phyloP scores from a whole-genome alignment of 192 early-diverging fungal species.

The Mortierella hygrophila region DNA sequence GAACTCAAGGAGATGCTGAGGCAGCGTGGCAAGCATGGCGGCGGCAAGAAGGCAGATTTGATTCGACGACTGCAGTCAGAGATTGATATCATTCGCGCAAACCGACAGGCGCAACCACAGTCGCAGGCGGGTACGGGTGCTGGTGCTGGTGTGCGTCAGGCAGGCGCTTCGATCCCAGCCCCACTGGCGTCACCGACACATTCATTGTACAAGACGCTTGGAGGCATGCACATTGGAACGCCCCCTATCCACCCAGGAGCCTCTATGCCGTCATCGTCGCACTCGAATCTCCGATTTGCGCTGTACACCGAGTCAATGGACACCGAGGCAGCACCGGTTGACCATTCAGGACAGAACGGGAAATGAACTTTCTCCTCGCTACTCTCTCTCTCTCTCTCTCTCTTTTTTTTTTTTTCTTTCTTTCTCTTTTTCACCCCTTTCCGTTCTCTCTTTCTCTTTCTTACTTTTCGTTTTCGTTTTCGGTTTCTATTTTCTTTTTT shows the following conservation, averaged over 20 bases:
- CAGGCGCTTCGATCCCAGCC: slow-evolving; percentile 11
- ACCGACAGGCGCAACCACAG: slow-evolving; percentile 21
- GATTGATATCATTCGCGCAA: slow-evolving; percentile 62
- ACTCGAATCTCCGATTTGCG: slow-evolving; percentile 30
- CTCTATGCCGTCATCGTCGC: neutral
- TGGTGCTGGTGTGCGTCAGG: neutral
- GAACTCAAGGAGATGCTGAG: slow-evolving; percentile 82
- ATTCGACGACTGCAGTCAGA: slow-evolving; percentile 76
- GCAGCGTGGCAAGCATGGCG: slow-evolving; percentile 74
- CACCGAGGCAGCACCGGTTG: neutral
- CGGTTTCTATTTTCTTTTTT: neutral
- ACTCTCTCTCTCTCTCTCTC: neutral
- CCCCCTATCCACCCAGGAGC: slow-evolving; percentile 20
- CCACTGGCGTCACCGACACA: slow-evolving; percentile 44
- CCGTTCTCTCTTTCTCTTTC: neutral
- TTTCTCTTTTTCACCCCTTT: neutral
- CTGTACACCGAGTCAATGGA: neutral
- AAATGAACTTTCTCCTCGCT: neutral
- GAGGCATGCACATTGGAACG: slow-evolving; percentile 46
- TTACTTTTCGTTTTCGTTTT: neutral
- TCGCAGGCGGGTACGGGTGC: neutral
- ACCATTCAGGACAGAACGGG: neutral
- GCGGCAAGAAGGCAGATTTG: slow-evolving; percentile 79
- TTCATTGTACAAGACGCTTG: slow-evolving; percentile 35
- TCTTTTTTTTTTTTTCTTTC: neutral